Base-by-base conservation (phyloP, 306 rosid species). In the Luffa aegyptiaca region DNA sequence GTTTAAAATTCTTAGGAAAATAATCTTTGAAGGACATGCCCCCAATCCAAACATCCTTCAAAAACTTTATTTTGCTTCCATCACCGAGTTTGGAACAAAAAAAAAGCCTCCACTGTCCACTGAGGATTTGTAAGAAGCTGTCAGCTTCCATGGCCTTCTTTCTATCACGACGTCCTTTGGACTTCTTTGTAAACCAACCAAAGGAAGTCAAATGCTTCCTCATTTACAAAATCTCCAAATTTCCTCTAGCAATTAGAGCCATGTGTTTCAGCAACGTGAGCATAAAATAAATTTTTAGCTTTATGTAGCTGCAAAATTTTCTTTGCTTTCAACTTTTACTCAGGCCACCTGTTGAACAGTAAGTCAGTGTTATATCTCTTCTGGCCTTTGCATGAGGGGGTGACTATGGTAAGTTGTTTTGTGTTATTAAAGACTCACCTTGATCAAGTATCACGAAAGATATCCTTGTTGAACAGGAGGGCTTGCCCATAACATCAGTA, bases 401-500 rank as follows among this genome's bases (percentile, higher is more conserved):
- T 10, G 35, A 70, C 10, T 12, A 42, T 69, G 75, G 35, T 42
- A 44, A 41, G 75, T 71, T 12, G 76, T 46, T 45, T 46, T 21
- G 39, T 72, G 6, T 13, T 45, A 20, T 45, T 45, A 45, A 45
- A 45, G 58, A 46, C 42, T 46, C 58, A 21, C 26, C 41, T 71
- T 6, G 57, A 71, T 71, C 57, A 46, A 72, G 42, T 12, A 72
- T 46, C 48, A 46, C 20, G 5, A 72, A 74, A 3, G 45, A 74
- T 74, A 11, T 51, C 8, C 26, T 74, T 74, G 46, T 74, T 74
- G 45, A 31, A 44, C 74, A 93, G 95, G 97, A 90, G 82, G 98
- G 95, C 21, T 80, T 90, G 11, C 85, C 97, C 13, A 92, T 88
- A 59, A 39, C 89, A 20, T 52, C 92, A 41, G 88, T 93, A 79